Conservation (phyloP, 202 grass and related monocot genomes). For the Setaria viridis region DNA sequence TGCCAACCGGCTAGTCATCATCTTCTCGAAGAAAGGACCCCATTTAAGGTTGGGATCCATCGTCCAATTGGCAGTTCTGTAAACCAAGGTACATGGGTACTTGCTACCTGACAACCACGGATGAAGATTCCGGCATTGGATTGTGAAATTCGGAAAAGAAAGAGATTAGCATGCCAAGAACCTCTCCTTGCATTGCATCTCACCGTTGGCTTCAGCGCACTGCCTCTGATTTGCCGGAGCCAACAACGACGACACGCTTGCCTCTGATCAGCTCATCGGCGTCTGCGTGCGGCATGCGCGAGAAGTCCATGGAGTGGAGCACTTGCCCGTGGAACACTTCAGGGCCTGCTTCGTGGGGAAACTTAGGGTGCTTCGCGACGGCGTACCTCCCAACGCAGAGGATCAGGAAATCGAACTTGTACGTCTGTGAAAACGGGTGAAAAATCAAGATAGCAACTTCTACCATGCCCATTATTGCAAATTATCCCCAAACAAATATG, state of each 20-base stretch:
- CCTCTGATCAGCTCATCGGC: slow-evolving; percentile 52
- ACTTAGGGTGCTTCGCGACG: slow-evolving; percentile 52
- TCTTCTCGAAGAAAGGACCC: not conserved
- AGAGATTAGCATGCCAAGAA: too few species aligned
- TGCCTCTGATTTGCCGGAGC: slow-evolving; percentile 69
- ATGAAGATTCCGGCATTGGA: too few species aligned
- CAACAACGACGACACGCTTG: slow-evolving; percentile 69
- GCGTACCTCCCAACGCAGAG: slow-evolving; percentile 76
- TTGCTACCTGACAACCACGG: not conserved
- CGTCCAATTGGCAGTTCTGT: slow-evolving; percentile 56
- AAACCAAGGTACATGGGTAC: slow-evolving; percentile 67
- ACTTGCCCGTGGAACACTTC: slow-evolving; percentile 39
- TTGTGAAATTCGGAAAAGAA: too few species aligned
- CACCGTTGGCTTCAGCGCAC: slow-evolving; percentile 68
- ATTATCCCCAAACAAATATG: too few species aligned
- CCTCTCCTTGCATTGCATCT: not conserved
- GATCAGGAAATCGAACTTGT: slow-evolving; percentile 66
- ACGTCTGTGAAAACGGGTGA: not conserved
- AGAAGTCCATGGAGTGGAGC: slow-evolving; percentile 57
- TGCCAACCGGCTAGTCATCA: slow-evolving; percentile 29
- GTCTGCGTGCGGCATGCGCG: slow-evolving; percentile 50
- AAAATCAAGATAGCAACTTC: too few species aligned
- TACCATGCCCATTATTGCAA: too few species aligned
- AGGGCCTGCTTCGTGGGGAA: slow-evolving; percentile 38
- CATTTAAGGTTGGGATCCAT: slow-evolving; percentile 17